Base-by-base conservation (phyloP, 2,329 filamentous ascomycete genomes). In the Stenocarpella maydis region DNA sequence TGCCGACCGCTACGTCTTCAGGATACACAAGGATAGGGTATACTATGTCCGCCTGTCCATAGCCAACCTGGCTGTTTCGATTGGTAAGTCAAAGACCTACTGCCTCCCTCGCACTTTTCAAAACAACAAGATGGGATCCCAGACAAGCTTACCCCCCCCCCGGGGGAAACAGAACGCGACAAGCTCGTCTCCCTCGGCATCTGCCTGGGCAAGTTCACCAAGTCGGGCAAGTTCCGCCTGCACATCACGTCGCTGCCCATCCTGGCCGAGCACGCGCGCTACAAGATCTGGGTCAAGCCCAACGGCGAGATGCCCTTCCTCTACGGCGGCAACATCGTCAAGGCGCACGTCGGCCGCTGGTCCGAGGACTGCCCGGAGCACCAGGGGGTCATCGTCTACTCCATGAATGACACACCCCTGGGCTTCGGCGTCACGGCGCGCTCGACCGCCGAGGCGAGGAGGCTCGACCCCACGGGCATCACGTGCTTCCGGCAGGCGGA, bases 241-340 rank as follows among this genome's bases (percentile, higher is more conserved):
- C 95, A 98, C 83, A 93, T 98, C 78, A 98, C 95, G 1, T 92
- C 87, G 6, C 77, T 99, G 69, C 92, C 94, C 72, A 88, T 98
- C 72, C 91, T 99, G 74, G 92, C 95, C 69, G 91, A 93, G 73
- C 94, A 98, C 80, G 95, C 95, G 53, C 87, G 96, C 70, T 97
- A 97, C 83, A 98, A 98, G 88, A 90, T 98, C 75, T 98, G 95
- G 94, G 91, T 99, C 74, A 97, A 97, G 82, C 88, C 91, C 70
- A 98, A 98, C 82, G 96, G 96, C 74, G 95, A 97, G 77, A 97
- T 98, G 94, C 95, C 96, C 1, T 98, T 97, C 80, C 83, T 99
- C 55, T 99, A 98, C 81, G 96, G 96, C 65, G 93, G 93, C 69
- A 95, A 98, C 80, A 69, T 97, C 65, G 89, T 97, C 74, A 87